Evolutionary conservation across 768 basidiomycete genomes (phyloP), one percentile per base, ranked within the genome.

Genomic region (Naganishia antarctica): DNA sequence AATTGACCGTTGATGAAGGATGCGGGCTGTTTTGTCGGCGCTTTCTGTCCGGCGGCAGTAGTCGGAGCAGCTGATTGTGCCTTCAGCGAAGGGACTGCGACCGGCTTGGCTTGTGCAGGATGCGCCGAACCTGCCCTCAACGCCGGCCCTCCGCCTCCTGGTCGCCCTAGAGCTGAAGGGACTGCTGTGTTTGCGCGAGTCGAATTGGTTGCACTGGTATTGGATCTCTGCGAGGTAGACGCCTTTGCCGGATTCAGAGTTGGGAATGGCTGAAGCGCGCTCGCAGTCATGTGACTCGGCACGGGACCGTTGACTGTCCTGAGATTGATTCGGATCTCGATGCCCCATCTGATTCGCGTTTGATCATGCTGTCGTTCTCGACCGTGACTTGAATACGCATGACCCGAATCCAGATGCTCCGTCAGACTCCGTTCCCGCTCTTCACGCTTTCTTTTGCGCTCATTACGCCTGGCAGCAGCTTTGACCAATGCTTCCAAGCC

Each of bases 401-500:
- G 26, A 21, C 29, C 15, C 47, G 15, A 45, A 31, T 48, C 29
- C 8, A 32, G 25, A 61, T 31, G 60, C 37, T 13, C 40, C 12
- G 34, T 40, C 40, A 48, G 44, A 9, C 37, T 46, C n/a, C 16
- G 5, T 5, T 53, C 34, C 11, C 40, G 32, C 23, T 63, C 49
- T 12, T 57, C 46, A 21, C 48, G 60, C 28, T 60, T 58, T 12
- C 50, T 57, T 28, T 58, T 41, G 21, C 45, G 31, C 28, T 46
- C 48, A 9, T 46, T 47, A 16, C 63, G 40, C 23, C 50, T 60
- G 1, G 53, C 18, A 9, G 61, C 50, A 16, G 50, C 44, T n/a
- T 61, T 57, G n/a, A 67, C 53, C 11, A 67, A 31, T 29, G 61
- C 66, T 46, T 67, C 61, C 25, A 67, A 23, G 16, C 63, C 63